Base-by-base conservation (phyloP, 75 land plant genomes). In the Picea sitchensis region DNA sequence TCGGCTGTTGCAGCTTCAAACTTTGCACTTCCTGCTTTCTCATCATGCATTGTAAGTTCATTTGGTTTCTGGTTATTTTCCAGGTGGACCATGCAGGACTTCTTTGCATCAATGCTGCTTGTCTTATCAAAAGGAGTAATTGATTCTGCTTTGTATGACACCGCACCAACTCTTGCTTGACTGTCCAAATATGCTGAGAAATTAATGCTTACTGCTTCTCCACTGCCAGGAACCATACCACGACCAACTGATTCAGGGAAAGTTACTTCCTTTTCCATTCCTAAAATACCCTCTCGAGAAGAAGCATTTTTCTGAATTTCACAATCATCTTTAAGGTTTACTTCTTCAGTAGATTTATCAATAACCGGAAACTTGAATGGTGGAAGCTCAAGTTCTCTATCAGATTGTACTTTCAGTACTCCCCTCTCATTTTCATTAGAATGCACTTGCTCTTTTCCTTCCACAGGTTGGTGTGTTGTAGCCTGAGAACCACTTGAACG, bases 1-100 rank as follows among this genome's bases (percentile, higher is more conserved):
- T 90, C 91, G 21, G 85, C 83, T 67, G 69, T 56, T 64, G 81
- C 8, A 59, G 83, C 83, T 61, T 87, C 82, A 78, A 89, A 86
- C 20, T 14, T 60, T 20, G 76, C 30, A 1, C 36, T 41, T 34
- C 61, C 73, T 20, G 23, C 23, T 41, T 44, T 71, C 34, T 44
- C 9, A 41, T 71, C 12, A 71, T 71, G 20, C 3, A 3, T 18
- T 41, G 3, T 17, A 20, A 44, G n/a, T 71, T 41, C n/a, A 38
- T 44, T 71, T 20, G 11, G 9, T 44, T 71, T 21, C 73, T 44
- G 17, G 18, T 34, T 23, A 41, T 18, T 71, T 71, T 44, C 44
- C 54, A 44, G 21, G 47, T 21, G 20, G 21, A 44, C 44, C n/a
- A 5, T 71, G 44, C 11, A 9, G 23, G 51, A 14, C n/a, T 71